Evolutionary conservation across 345 rosid species (phyloP).

Genomic region (Chamaenerion angustifolium): DNA sequence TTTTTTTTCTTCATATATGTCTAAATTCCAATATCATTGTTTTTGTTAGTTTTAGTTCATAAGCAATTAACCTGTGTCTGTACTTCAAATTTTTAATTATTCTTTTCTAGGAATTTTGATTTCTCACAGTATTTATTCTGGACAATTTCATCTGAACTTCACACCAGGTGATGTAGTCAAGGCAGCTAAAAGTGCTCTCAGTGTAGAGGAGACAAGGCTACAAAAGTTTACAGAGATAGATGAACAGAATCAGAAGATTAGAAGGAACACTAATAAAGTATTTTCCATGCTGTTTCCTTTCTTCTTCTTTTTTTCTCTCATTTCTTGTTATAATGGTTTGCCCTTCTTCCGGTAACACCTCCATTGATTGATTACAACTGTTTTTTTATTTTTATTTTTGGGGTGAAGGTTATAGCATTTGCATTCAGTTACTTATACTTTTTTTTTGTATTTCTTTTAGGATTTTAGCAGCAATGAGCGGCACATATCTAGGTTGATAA

Average conservation of each 20-base stretch:
- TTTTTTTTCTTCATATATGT: too few species aligned
- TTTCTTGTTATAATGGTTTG: too few species aligned
- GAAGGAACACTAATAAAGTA: conserved; percentile 42
- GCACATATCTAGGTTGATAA: conserved; percentile 43
- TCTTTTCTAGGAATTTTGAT: too few species aligned
- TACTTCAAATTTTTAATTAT: too few species aligned
- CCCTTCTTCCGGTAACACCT: too few species aligned
- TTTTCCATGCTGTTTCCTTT: neutral
- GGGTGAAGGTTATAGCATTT: too few species aligned
- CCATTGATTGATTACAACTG: neutral
- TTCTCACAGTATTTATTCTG: too few species aligned
- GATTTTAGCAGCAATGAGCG: conserved; percentile 51
- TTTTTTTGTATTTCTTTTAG: conserved; percentile 15
- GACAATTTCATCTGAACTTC: too few species aligned
- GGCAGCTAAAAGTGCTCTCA: conserved; percentile 59
- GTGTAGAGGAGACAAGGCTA: conserved; percentile 47
- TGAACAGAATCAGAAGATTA: conserved; percentile 32
- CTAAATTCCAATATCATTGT: too few species aligned
- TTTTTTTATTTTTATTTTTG: conserved; percentile 1
- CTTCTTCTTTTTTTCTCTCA: neutral
- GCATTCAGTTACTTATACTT: neutral
- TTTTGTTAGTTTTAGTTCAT: too few species aligned
- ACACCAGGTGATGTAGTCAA: conserved; percentile 36
- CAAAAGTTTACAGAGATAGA: conserved; percentile 48
- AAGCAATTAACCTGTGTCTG: too few species aligned